phyloP scores from a whole-genome alignment of 1,139 yeast genomes.

The Blastobotrys proliferans region DNA sequence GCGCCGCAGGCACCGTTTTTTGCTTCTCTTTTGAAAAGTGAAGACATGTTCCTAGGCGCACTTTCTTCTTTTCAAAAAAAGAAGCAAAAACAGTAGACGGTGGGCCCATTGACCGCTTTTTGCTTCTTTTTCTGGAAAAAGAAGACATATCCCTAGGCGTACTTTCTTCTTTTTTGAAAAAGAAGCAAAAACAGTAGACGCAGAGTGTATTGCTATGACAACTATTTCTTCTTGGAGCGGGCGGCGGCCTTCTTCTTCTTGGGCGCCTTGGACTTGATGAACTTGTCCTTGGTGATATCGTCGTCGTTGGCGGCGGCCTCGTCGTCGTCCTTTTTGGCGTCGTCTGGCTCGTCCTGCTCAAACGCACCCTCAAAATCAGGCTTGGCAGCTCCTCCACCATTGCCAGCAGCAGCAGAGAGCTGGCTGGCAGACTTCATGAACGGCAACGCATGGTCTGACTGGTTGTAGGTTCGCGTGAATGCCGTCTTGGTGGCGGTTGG shows the following conservation, averaged over 20 bases:
- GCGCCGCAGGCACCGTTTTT: too few species aligned
- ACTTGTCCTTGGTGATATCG: slow-evolving; percentile 52
- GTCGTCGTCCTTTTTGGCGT: slow-evolving; percentile 40
- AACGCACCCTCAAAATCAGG: slow-evolving; percentile 58
- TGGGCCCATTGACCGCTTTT: too few species aligned
- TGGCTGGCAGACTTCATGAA: slow-evolving; percentile 63
- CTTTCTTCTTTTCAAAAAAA: too few species aligned
- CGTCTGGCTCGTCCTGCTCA: slow-evolving; percentile 53
- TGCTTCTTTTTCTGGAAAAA: too few species aligned
- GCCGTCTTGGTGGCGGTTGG: slow-evolving; percentile 75
- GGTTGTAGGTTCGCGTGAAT: slow-evolving; percentile 81
- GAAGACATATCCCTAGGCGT: too few species aligned
- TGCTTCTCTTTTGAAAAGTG: too few species aligned
- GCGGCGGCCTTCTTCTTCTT: slow-evolving; percentile 15
- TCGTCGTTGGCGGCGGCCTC: slow-evolving; percentile 42
- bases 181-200: background rate
- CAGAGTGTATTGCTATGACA: background rate
- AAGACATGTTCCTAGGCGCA: too few species aligned
- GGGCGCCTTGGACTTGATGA: slow-evolving; percentile 41
- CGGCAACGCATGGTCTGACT: slow-evolving; percentile 75
- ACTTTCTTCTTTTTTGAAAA: background rate
- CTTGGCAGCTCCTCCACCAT: slow-evolving; percentile 32
- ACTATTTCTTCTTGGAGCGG: slow-evolving; percentile 1
- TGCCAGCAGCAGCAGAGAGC: slow-evolving; percentile 31
- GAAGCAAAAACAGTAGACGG: too few species aligned